A percentile compares a stretch with the other conserved stretches of the same genome.
phyloP scores from a whole-genome alignment of 192 early-diverging fungal genomes.

The Backusella mclennaniae region DNA sequence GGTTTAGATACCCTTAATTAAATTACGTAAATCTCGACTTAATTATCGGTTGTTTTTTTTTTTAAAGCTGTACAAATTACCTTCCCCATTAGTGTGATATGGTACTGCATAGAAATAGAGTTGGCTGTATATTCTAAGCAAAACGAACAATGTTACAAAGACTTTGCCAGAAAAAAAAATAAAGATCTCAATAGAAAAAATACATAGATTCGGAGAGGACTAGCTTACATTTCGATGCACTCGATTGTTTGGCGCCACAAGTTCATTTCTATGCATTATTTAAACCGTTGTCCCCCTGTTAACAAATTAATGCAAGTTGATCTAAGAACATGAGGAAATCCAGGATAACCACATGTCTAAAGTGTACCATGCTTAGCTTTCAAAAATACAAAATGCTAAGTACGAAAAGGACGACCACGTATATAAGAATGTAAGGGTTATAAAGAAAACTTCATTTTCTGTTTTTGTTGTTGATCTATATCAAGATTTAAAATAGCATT shows the following conservation, averaged over 20 bases:
- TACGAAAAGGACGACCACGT: neutral
- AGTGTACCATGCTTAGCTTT: neutral
- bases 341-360: neutral
- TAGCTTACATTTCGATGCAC: neutral
- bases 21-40: neutral
- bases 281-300: neutral
- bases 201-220: neutral
- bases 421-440: neutral
- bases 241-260: neutral
- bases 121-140: neutral
- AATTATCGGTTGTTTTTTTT: neutral
- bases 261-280: neutral
- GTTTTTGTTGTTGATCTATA: neutral
- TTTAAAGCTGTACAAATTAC: neutral
- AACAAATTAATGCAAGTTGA: neutral
- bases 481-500: neutral
- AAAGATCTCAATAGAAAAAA: neutral
- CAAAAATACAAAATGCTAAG: neutral
- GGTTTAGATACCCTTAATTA: neutral
- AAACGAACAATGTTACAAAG: neutral
- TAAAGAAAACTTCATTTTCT: neutral
- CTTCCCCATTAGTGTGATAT: neutral
- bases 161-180: neutral
- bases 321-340: neutral
- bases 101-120: too few species aligned